Conservation (phyloP, 1,139 yeast genomes). For the Scheffersomyces segobiensis region DNA sequence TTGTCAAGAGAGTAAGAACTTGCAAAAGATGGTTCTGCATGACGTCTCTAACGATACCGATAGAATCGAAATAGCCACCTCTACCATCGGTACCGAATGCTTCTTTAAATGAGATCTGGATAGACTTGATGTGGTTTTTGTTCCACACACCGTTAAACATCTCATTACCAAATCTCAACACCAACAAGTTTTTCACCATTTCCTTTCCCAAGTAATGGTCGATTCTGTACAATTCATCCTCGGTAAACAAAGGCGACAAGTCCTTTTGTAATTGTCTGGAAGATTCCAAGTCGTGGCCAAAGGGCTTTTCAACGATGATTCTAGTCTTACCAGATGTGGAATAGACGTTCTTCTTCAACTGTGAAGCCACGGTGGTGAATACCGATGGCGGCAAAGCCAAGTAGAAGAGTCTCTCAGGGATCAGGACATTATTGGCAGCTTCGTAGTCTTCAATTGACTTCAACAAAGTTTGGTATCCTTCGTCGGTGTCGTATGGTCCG, state of each 20-base stretch:
- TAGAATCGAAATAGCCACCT: slow-evolving; percentile 94
- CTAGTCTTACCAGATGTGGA: slow-evolving; percentile 67
- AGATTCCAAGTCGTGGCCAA: slow-evolving; percentile 85
- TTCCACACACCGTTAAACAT: slow-evolving; percentile 87
- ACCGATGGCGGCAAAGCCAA: slow-evolving; percentile 95
- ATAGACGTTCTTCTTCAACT: slow-evolving; percentile 70
- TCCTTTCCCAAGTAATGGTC: slow-evolving; percentile 98
- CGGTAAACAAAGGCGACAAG: slow-evolving; percentile 83
- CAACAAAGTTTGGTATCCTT: slow-evolving; percentile 65
- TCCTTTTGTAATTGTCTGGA: slow-evolving; percentile 74
- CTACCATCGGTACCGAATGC: slow-evolving; percentile 98
- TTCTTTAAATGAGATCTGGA: slow-evolving; percentile 92
- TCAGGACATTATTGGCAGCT: slow-evolving; percentile 37
- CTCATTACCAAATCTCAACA: slow-evolving; percentile 86
- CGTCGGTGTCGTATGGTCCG: slow-evolving; percentile 79
- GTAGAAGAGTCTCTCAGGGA: slow-evolving; percentile 79
- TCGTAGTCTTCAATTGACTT: slow-evolving; percentile 62
- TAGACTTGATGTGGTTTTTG: slow-evolving; percentile 69
- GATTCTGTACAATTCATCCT: slow-evolving; percentile 90
- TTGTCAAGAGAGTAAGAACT: slow-evolving; percentile 84
- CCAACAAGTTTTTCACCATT: slow-evolving; percentile 91
- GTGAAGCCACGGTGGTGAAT: slow-evolving; percentile 74
- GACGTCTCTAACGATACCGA: slow-evolving; percentile 96
- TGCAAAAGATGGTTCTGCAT: slow-evolving; percentile 97
- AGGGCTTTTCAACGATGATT: slow-evolving; percentile 93